Percentiles rank a stretch among this genome's conserved stretches.
These are phyloP conservation scores for Suillus decipiens DNA, from an alignment of 768 basidiomycete genomes.

Conservation along the genomic window DNA sequence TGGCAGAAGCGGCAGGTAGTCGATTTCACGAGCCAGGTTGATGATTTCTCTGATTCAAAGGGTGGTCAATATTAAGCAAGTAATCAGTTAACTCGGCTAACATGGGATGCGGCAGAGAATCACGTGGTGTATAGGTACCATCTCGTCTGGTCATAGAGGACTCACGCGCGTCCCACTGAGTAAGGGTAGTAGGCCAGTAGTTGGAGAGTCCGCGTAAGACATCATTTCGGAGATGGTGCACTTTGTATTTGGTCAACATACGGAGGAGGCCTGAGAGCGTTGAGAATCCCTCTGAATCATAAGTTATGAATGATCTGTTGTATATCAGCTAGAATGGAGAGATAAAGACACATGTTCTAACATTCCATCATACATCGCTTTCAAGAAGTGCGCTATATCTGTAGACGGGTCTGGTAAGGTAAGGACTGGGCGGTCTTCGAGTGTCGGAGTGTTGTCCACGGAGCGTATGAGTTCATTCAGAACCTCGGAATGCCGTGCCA, in stretches of 20 bases:
- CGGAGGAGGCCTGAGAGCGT: slow-evolving; percentile 57
- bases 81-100: slow-evolving; percentile 35
- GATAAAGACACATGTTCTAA: slow-evolving; percentile 36
- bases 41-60: slow-evolving; percentile 54
- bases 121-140: slow-evolving; percentile 59
- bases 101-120: slow-evolving; percentile 67
- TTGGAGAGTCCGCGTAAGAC: slow-evolving; percentile 52
- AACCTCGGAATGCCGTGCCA: slow-evolving; percentile 62
- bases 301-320: slow-evolving; percentile 47
- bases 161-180: slow-evolving; percentile 70
- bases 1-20: slow-evolving; percentile 61
- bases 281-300: slow-evolving; percentile 52
- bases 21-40: slow-evolving; percentile 60
- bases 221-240: slow-evolving; percentile 57
- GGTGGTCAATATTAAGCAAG: slow-evolving; percentile 13
- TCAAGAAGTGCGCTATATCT: slow-evolving; percentile 59
- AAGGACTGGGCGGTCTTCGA: slow-evolving; percentile 63
- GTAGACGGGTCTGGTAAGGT: slow-evolving; percentile 54
- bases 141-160: slow-evolving; percentile 48
- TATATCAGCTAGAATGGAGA: slow-evolving; percentile 18
- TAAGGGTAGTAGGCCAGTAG: slow-evolving; percentile 63
- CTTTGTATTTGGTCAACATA: slow-evolving; percentile 64
- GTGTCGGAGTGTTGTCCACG: slow-evolving; percentile 21
- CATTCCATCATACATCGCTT: slow-evolving; percentile 73
- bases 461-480: slow-evolving; percentile 43